Base-by-base conservation (phyloP, 2,329 filamentous ascomycete species). In the Cadophora malorum region DNA sequence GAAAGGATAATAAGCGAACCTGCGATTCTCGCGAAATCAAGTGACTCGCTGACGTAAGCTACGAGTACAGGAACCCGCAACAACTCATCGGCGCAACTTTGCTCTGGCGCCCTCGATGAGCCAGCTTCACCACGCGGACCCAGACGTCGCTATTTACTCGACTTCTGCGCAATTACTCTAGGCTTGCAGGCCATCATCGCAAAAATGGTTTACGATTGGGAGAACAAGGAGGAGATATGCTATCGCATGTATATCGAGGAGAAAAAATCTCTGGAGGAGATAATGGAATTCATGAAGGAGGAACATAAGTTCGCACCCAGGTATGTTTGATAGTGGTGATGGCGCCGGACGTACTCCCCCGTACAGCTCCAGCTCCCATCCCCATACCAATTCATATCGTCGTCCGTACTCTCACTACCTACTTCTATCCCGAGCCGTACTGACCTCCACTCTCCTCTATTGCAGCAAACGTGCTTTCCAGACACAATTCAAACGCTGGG, bases 161-260 rank as follows among this genome's bases (percentile, higher is more conserved):
- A 64, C 33, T 28, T 31, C 55, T 33, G 53, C 12, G 45, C 58
- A 50, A 64, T 62, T 66, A 25, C 10, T 65, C 62, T 45, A 33
- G 64, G 63, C 60, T 35, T 52, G 19, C 33, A 45, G 41, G 55
- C 61, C 67, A 41, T 52, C 25, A n/a, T 47, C 41, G n/a, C 63
- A 69, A 75, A 71, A 52, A 79, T 79, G 77, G 77, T 86, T 21
- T 90, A 90, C 78, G 85, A 89, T 74, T 91, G 89, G 89, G 86
- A 88, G 65, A 88, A 87, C 67, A 90, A 91, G 78, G 83, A 86
- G 74, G 84, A 86, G 52, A 83, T 88, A 71, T 90, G 87, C 80
- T 89, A 86, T 78, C 86, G 87, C 72, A 86, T 96, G 75, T 96
- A 94, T 75, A 92, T 95, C 73, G 86, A 89, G 68, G 90, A 96